Percentiles rank a stretch among this genome's conserved stretches.
These are phyloP conservation scores for Epithemia pelagica DNA, from an alignment of 108 stramenopile genomes.

Conservation along the genomic window DNA sequence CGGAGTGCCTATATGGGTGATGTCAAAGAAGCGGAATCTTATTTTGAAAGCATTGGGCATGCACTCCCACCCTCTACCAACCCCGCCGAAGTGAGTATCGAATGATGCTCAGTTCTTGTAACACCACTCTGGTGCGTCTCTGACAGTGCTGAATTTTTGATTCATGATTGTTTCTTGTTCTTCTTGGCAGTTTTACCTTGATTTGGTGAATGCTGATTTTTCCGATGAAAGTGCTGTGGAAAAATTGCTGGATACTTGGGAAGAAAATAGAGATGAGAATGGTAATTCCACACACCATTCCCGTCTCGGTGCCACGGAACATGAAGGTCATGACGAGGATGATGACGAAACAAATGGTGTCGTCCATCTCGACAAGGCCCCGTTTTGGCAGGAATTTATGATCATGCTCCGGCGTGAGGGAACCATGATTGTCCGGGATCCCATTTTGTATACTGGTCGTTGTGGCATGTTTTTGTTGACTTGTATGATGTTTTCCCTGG, in stretches of 20 bases:
- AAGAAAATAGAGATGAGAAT: conserved; percentile 2
- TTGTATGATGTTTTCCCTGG: conserved; percentile 18
- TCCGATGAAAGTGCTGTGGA: conserved; percentile 7
- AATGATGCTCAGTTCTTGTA: not conserved
- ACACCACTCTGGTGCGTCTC: not conserved
- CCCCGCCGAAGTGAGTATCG: conserved; percentile 18
- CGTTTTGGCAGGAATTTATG: conserved; percentile 8
- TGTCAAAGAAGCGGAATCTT: conserved; percentile 11
- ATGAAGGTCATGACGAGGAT: conserved; percentile 5
- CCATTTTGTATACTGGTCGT: conserved; percentile 18
- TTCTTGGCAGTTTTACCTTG: conserved; percentile 24
- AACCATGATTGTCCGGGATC: conserved; percentile 19
- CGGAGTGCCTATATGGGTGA: conserved; percentile 12
- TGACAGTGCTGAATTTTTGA: too few relatives aligned
- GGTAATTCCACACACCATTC: conserved; percentile 2
- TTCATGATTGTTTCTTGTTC: not conserved
- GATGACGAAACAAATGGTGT: conserved; percentile 16
- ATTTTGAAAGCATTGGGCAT: conserved; percentile 22
- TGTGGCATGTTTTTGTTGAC: conserved; percentile 15
- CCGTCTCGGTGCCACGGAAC: conserved; percentile 3
- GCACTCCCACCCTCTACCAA: conserved; percentile 23
- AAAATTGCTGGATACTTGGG: conserved; percentile 10
- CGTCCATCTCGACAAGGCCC: not conserved
- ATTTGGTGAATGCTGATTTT: conserved; percentile 36
- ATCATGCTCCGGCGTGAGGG: conserved; percentile 24